Base-by-base conservation (phyloP, 768 basidiomycete species). In the Wakefieldia striispora region DNA sequence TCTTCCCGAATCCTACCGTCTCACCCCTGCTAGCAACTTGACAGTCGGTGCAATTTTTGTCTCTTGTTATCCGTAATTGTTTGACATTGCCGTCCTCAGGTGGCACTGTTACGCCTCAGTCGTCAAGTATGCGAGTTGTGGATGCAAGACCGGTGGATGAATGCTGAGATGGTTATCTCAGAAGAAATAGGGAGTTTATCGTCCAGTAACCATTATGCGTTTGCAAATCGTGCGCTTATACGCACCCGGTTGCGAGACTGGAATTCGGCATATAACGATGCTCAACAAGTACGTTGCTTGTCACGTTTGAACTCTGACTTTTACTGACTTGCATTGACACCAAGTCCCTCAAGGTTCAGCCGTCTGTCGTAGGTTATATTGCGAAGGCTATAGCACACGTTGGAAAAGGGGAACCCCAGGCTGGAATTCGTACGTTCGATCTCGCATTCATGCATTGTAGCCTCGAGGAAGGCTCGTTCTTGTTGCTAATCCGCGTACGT, bases 381-480 rank as follows among this genome's bases (percentile, higher is more conserved):
- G 53, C 58, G 10, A 59, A 41, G 48, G 50, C 53, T 7, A 19
- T 59, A 5, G 56, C 47, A 12, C 49, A 24, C n/a, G n/a, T 59
- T 29, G 58, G 58, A 0, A 40, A 50, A 36, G 53, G 56, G 12
- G 45, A 58, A 34, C 16, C 11, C 1, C 31, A 50, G 36, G 44
- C 39, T 11, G 56, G 49, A 13, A 40, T 57, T 29, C 53, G 53
- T 20, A 26, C 38, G 10, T 55, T 57, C 16, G 58, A 59, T 27
- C 58, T 59, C 27, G 23, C 47, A 14, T 59, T 59, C 38, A 23
- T 47, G 42, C 29, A 45, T 23, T 54, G 55, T n/a, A 31, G 23
- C 4, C 43, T 33, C 6, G 35, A 45, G 20, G 57, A 57, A 19
- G 46, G 41, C 3, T 23, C 35, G 1, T 58, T 57, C 24, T 39